Evolutionary conservation across 1,284 basidiomycete species (phyloP).

Genomic region (Leucoagaricus sp.): DNA sequence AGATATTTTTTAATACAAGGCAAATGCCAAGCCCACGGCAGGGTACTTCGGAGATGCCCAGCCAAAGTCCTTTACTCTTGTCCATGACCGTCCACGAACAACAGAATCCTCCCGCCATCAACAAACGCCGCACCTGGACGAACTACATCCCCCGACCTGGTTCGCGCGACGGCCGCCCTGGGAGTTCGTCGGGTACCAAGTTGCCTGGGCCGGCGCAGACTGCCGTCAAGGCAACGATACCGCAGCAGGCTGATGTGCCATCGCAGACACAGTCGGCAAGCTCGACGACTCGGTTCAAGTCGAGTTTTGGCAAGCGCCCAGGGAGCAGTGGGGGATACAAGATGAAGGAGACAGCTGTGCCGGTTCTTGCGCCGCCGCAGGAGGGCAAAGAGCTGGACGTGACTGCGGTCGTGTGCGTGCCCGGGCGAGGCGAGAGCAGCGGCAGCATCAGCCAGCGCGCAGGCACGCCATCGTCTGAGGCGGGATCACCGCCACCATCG

Average conservation of each 20-base stretch:
- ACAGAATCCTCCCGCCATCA: background rate
- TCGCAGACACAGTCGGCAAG: background rate
- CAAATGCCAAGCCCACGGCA: conserved; percentile 20
- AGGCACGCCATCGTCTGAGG: background rate
- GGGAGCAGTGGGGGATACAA: conserved; percentile 21
- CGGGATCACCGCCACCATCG: conserved; percentile 14
- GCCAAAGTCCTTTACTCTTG: conserved; percentile 8
- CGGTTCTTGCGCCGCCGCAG: conserved; percentile 23
- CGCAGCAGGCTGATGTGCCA: background rate
- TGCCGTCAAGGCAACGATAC: too few relatives aligned
- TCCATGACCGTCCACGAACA: conserved; percentile 19
- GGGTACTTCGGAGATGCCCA: conserved; percentile 28
- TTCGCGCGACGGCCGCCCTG: conserved; percentile 17
- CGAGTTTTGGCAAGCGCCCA: conserved; percentile 16
- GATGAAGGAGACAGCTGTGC: conserved; percentile 19
- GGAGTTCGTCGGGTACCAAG: conserved; percentile 13
- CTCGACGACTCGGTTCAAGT: background rate
- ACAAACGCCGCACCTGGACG: conserved; percentile 31
- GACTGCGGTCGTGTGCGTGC: background rate
- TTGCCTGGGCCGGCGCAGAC: too few relatives aligned
- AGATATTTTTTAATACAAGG: conserved; percentile 4
- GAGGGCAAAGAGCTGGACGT: conserved; percentile 26
- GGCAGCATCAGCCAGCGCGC: background rate
- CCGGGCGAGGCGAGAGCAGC: background rate
- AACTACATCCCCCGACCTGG: conserved; percentile 33